Evolutionary conservation across 129 eudicot species (phyloP), one percentile per base, ranked within the genome.

Genomic region (sunflower (Helianthus annuus)): DNA sequence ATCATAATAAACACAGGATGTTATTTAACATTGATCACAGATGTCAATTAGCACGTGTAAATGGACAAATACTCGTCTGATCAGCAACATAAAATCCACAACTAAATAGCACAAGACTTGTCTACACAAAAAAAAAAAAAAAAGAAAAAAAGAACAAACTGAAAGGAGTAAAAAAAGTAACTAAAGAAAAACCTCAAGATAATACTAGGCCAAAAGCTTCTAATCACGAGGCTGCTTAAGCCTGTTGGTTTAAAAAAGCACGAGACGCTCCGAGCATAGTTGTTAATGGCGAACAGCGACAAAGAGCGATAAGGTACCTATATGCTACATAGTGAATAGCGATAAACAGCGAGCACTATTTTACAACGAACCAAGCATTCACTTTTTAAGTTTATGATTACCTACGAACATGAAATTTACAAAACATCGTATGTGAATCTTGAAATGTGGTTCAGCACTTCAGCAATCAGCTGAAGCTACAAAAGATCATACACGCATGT

Each of bases 381-480:
- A 36, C 64, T 53, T 24, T 39, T 56, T 68, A 32, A 32, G 11
- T n/a, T 49, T 64, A 48, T 12, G 56, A 9, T 32, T 48, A 64
- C 17, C 38, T 24, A 52, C 52, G 49, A 52, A 69, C 32, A 10
- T 32, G 36, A 32, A 32, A 51, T 12, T 8, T 36, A 65, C 16
- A 65, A 10, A 9, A 38, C 36, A 52, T 69, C 48, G 22, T 39
- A 38, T 69, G 59, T 61, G 48, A 27, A 42, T 49, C 48, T 27
- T 62, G 2, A 49, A 62, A 73, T 11, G 69, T 46, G 51, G 45
- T 62, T 75, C 66, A 66, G 17, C 36, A 38, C 29, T 62, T 75
- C 66, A 75, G 17, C 36, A 4, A n/a, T n/a, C n/a, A n/a, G n/a
- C n/a, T n/a, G 59, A 75, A 65, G 73, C 57, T 45, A 75, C 58